phyloP scores from a whole-genome alignment of 306 rosid genomes.

The Glycyrrhiza uralensis region DNA sequence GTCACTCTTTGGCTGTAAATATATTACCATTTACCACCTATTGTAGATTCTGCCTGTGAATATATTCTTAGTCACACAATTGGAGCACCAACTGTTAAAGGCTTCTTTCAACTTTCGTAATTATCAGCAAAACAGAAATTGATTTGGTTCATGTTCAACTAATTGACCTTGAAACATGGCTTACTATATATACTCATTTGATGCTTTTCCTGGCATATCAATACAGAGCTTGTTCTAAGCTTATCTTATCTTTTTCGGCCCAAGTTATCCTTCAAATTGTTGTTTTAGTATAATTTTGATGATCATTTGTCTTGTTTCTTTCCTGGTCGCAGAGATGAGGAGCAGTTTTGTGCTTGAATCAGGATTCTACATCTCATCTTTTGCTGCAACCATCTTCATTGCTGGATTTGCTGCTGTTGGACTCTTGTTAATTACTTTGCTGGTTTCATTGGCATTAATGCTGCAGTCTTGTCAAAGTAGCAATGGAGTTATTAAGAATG shows the following conservation, averaged over 20 bases:
- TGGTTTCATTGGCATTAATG: conserved; percentile 67
- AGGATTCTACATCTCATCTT: conserved; percentile 76
- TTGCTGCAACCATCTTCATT: conserved; percentile 62
- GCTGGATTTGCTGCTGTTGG: conserved; percentile 55
- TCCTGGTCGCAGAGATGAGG: conserved; percentile 49
- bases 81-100: neutral
- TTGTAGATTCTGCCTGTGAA: neutral
- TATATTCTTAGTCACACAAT: neutral
- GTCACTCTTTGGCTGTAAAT: neutral
- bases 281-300: conserved; percentile 16
- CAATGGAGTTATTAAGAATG: conserved; percentile 48
- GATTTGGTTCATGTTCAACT: neutral
- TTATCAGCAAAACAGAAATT: neutral
- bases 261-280: neutral
- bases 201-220: neutral
- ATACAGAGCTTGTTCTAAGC: neutral
- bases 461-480: conserved; percentile 76
- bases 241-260: conserved; percentile 4
- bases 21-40: neutral
- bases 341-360: conserved; percentile 63
- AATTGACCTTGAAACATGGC: neutral
- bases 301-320: conserved; percentile 16
- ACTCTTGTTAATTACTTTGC: conserved; percentile 55
- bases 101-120: neutral
- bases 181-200: neutral